A percentile compares a stretch with the other conserved stretches of the same genome.
phyloP scores from a whole-genome alignment of 2,329 filamentous ascomycete species.

The Akanthomyces muscarius region DNA sequence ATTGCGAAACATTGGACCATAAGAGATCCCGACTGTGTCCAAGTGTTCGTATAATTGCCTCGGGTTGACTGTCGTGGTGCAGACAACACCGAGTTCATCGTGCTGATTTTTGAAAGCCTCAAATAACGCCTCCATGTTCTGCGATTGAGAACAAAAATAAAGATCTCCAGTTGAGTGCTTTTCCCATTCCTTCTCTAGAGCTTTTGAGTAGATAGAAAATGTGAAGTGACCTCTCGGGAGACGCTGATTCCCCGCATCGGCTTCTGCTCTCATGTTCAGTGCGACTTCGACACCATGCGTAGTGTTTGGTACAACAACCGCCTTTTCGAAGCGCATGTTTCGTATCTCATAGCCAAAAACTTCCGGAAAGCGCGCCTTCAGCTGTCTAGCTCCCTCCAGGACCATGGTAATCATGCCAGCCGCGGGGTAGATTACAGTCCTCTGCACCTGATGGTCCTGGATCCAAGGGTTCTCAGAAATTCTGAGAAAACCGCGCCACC shows the following conservation, averaged over 20 bases:
- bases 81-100: constrained; percentile 25
- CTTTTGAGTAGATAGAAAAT: constrained; percentile 47
- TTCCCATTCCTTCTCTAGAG: constrained; percentile 37
- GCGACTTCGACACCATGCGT: constrained; percentile 47
- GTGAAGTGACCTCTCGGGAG: constrained; percentile 23
- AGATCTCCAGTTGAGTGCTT: constrained; percentile 38
- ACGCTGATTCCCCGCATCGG: constrained; percentile 1
- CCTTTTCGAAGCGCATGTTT: constrained; percentile 44
- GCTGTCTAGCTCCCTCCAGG: constrained; percentile 42
- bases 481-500: constrained; percentile 48
- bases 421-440: constrained; percentile 47
- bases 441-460: constrained; percentile 48
- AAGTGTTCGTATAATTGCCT: constrained; percentile 48
- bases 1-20: constrained; percentile 49
- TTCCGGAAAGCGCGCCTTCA: constrained; percentile 25
- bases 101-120: constrained; percentile 23
- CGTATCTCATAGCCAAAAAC: constrained; percentile 40
- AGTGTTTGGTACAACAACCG: constrained; percentile 47
- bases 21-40: constrained; percentile 48
- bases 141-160: constrained; percentile 26
- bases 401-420: constrained; percentile 48
- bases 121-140: constrained; percentile 22
- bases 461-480: constrained; percentile 50
- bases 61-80: constrained; percentile 34
- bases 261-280: constrained; percentile 38